phyloP scores from a whole-genome alignment of 306 rosid species.

The Dalbergia oliveri region DNA sequence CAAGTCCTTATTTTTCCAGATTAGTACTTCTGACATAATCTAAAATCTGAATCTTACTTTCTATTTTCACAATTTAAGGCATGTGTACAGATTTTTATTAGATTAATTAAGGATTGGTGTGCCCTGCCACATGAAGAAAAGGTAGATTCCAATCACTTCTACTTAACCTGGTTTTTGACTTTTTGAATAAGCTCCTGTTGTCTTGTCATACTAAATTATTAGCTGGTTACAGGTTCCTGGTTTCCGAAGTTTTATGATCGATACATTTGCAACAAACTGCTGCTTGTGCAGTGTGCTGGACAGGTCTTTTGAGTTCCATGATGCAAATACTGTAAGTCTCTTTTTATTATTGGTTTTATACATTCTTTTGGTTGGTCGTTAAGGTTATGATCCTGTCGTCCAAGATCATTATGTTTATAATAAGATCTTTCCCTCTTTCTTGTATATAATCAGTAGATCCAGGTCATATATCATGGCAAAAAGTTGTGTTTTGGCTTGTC shows the following conservation, averaged over 20 bases:
- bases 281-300: conserved; percentile 93
- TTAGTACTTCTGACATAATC: conserved; percentile 28
- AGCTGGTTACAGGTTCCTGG: conserved; percentile 82
- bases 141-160: conserved; percentile 53
- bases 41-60: conserved; percentile 31
- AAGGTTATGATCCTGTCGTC: conserved; percentile 19
- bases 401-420: not conserved
- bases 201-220: conserved; percentile 34
- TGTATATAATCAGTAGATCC: too few relatives aligned
- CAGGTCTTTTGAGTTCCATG: conserved; percentile 87
- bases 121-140: conserved; percentile 77
- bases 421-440: too few relatives aligned
- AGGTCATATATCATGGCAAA: too few relatives aligned
- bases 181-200: not conserved
- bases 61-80: conserved; percentile 61
- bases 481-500: too few relatives aligned
- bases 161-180: conserved; percentile 27
- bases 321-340: conserved; percentile 90
- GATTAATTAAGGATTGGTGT: conserved; percentile 94
- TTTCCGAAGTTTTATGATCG: conserved; percentile 82
- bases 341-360: conserved; percentile 26
- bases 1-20: conserved; percentile 15
- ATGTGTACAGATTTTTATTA: conserved; percentile 89
- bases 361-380: conserved; percentile 19
- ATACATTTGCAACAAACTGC: conserved; percentile 87